Base-by-base conservation (phyloP, 1,139 yeast species). In the Lizanozyma gosingica region DNA sequence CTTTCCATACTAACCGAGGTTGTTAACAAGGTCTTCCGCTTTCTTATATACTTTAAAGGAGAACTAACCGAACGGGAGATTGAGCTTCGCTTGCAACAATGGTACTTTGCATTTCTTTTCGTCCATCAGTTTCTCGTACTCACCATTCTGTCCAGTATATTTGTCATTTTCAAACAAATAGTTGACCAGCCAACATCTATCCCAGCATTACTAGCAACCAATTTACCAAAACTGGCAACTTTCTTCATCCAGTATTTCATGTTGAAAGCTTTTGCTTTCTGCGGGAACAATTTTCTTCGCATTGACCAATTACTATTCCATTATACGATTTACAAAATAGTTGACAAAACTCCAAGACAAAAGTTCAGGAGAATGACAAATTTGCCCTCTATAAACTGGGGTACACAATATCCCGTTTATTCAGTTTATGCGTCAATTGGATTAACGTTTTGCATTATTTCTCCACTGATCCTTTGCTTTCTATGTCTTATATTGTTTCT, bases 81-180 rank as follows among this genome's bases (percentile, higher is more conserved):
- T 14, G 85, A 83, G 52, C 35, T 71, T 2, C 80, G 76, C 45
- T 61, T 78, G n/a, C 88, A 82, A 46, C 61, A 64, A 39, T 82
- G 90, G 88, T 62, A 63, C 67, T 81, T 68, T 64, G 70, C 48
- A 43, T 88, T 88, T 54, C 63, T 83, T 40, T 86, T 85, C 53
- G 77, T 86, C 37, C 96, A 88, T 51, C 78, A 86, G 35, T 88
- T 88, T 49, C 58, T 88, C 36, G 94, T 88, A 35, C 88, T 88
- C 2, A 83, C 96, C 0, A 75, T 88, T 35, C 85, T 94, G 53
- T 82, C 94, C 0, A 88, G 95, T 33, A 63, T 85, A 8, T 76
- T 86, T 0, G 79, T 80, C 3, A 73, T 87, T 0, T 60, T 83
- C 36, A 79, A 78, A 45, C 80, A 77, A 45, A 63, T 83, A 2